Conservation (phyloP, 495 filamentous ascomycete species). For the Venustampulla echinocandica region DNA sequence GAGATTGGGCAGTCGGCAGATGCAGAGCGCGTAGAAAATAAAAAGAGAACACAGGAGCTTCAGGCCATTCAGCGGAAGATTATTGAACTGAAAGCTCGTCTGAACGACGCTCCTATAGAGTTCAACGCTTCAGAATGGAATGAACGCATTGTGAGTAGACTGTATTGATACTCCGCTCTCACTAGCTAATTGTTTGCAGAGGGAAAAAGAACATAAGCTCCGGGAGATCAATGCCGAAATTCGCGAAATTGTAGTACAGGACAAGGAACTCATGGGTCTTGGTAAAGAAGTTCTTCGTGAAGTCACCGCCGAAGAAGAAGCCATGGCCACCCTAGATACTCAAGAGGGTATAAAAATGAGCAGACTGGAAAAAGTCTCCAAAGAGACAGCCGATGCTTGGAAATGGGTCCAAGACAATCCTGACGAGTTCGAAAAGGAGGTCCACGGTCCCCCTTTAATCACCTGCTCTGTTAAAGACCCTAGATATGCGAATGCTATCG, state of each 20-base stretch:
- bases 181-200: constrained; percentile 24
- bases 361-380: constrained; percentile 46
- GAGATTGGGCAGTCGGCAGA: constrained; percentile 46
- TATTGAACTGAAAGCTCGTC: constrained; percentile 33
- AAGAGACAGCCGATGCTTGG: constrained; percentile 62
- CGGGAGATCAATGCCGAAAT: constrained; percentile 29
- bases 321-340: constrained; percentile 58
- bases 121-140: constrained; percentile 45
- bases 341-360: constrained; percentile 64
- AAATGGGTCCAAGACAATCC: constrained; percentile 70
- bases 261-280: constrained; percentile 8
- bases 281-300: constrained; percentile 18
- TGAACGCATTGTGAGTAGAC: constrained; percentile 39
- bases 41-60: constrained; percentile 44
- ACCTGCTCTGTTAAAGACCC: constrained; percentile 73
- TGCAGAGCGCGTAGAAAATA: constrained; percentile 46
- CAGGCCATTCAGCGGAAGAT: constrained; percentile 33
- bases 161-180: neutral
- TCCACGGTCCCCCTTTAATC: constrained; percentile 80
- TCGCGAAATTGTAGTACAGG: constrained; percentile 2
- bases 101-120: constrained; percentile 36
- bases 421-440: constrained; percentile 62
- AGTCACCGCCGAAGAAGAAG: constrained; percentile 29
- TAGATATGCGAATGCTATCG: constrained; percentile 63
- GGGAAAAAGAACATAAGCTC: constrained; percentile 39